phyloP scores from a whole-genome alignment of 1,284 basidiomycete species.

The Stygiomarasmius scandens region DNA sequence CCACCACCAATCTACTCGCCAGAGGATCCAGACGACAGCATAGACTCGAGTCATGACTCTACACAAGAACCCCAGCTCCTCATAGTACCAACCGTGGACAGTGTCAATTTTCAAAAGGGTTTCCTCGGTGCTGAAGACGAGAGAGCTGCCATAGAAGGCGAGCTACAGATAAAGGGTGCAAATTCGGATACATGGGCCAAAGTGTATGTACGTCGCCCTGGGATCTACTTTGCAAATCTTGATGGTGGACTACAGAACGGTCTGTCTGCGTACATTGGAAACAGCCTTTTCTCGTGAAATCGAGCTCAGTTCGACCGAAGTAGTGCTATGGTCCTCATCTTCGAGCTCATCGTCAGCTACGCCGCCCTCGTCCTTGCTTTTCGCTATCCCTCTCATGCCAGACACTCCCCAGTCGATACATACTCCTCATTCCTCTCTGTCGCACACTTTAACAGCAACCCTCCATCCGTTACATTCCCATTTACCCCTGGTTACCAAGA shows the following conservation, averaged over 20 bases:
- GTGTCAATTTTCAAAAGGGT: conserved; percentile 77
- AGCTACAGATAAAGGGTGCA: conserved; percentile 76
- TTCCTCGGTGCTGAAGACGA: conserved; percentile 79
- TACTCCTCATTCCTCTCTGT: conserved; percentile 67
- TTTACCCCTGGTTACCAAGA: conserved; percentile 49
- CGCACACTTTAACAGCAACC: conserved; percentile 66
- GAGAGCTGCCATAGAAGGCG: conserved; percentile 78
- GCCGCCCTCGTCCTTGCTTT: conserved; percentile 67
- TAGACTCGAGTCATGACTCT: not conserved
- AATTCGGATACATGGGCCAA: conserved; percentile 60
- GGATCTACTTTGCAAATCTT: not conserved
- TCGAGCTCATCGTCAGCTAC: conserved; percentile 33
- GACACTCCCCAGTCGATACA: conserved; percentile 80
- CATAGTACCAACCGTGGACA: conserved; percentile 65
- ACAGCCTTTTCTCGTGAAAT: conserved; percentile 59
- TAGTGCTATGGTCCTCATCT: conserved; percentile 50
- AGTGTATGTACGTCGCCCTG: conserved; percentile 48
- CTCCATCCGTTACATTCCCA: conserved; percentile 53
- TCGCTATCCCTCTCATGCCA: conserved; percentile 71
- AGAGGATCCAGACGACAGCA: conserved; percentile 31
- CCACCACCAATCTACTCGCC: conserved; percentile 52
- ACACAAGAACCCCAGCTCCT: conserved; percentile 55
- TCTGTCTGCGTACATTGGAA: conserved; percentile 70
- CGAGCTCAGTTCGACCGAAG: conserved; percentile 60
- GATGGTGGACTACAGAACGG: conserved; percentile 47